Evolutionary conservation across 768 basidiomycete genomes (phyloP), one percentile per base, ranked within the genome.

Genomic region (Leccinum disarticulatum): DNA sequence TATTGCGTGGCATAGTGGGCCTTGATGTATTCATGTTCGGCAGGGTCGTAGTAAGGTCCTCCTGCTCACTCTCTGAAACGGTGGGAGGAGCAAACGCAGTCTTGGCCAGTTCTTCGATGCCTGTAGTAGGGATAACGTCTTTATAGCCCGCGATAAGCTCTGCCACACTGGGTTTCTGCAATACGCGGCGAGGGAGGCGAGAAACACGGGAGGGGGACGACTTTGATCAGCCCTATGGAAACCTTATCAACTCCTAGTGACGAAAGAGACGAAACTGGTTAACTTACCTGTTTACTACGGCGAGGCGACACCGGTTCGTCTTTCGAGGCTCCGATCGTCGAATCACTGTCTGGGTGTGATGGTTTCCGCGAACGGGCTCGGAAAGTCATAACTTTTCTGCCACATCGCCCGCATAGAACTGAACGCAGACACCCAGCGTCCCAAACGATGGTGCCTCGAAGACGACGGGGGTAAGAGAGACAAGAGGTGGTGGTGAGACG

Each of bases 61-160:
- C 90, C 64, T 88, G 86, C 57, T 94, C 92, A 64, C 91, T 93
- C 73, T 95, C 93, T 10, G 91, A 92, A 57, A 87, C 81, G 9
- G 60, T 59, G 31, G 80, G 74, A 41, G 78, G 70, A 30, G 87
- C 73, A 51, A 91, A 74, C 10, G 90, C 90, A 7, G 87, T 87
- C 72, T 81, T 87, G 3, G 86, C 81, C 22, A 91, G 77, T 55
- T 90, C 88, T 62, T 87, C 84, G 6, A 91, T 81, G 4, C 87
- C 87, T 58, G 84, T 85, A 15, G 87, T 77, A 53, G 90, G 90
- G 9, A 92, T 75, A 61, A 84, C 88, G 61, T 90, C 87, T 69
- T 90, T 87, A 70, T 92, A 93, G 56, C 85, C 87, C 63, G 83
- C 88, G 15, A 95, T 90, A 25, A 95, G 77, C 62, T 96, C 93